These are phyloP conservation scores for Wickerhamomyces bisporus DNA, from an alignment of 805 yeast genomes.

Conservation along the genomic window DNA sequence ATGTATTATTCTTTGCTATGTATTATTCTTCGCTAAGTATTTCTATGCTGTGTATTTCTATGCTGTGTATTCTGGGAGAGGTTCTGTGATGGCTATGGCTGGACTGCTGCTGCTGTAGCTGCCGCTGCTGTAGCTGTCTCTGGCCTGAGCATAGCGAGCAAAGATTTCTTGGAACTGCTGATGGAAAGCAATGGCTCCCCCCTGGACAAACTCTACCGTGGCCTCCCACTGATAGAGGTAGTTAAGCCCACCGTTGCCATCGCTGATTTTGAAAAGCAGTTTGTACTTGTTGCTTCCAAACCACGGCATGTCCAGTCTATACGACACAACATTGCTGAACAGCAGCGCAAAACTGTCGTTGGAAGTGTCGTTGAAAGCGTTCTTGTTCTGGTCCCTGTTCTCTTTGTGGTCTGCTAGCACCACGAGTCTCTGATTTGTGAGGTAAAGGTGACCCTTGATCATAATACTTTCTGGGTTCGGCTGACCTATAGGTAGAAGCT, in stretches of 20 bases:
- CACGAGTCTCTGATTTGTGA: constrained; percentile 39
- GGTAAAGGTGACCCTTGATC: constrained; percentile 32
- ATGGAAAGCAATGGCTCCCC: constrained; percentile 41
- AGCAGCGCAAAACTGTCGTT: constrained; percentile 35
- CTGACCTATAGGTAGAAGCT: constrained; percentile 18
- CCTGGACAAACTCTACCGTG: constrained; percentile 37
- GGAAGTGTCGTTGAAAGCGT: too few relatives aligned
- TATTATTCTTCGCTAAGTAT: too few relatives aligned
- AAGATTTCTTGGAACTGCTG: constrained; percentile 25
- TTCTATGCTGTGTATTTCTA: too few relatives aligned
- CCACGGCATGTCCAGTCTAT: constrained; percentile 44
- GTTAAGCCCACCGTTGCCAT: constrained; percentile 30
- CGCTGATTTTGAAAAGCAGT: constrained; percentile 33
- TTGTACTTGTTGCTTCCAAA: constrained; percentile 49
- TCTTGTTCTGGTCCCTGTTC: too few relatives aligned
- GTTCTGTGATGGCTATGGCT: too few relatives aligned
- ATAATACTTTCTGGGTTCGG: constrained; percentile 18
- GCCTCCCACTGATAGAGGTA: constrained; percentile 34
- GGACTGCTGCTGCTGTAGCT: too few relatives aligned
- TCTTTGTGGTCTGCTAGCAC: constrained; percentile 21
- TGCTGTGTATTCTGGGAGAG: constrained; percentile 37
- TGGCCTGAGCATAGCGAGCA: constrained; percentile 1
- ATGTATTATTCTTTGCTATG: not conserved
- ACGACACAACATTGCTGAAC: constrained; percentile 26
- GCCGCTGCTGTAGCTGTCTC: too few relatives aligned